A percentile compares a stretch with the other conserved stretches of the same genome.
phyloP scores from a whole-genome alignment of 495 filamentous ascomycete species.

The Neurospora africana region DNA sequence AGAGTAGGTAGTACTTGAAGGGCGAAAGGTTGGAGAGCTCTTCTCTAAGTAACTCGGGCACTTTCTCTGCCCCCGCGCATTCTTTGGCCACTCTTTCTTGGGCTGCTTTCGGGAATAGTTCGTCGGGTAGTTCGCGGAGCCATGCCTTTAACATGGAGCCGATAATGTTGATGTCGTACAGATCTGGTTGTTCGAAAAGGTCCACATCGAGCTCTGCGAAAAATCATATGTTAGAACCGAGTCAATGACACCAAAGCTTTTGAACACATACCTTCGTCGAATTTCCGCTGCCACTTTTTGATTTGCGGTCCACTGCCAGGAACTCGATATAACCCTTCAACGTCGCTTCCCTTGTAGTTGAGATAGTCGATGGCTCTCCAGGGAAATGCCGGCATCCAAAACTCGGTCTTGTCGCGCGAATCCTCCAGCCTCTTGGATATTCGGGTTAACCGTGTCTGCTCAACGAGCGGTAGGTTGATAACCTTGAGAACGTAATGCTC shows the following conservation, averaged over 20 bases:
- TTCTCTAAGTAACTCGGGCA: conserved; percentile 73
- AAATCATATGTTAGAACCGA: conserved; percentile 19
- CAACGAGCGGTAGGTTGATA: conserved; percentile 68
- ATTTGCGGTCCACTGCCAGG: conserved; percentile 75
- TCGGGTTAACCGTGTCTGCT: conserved; percentile 75
- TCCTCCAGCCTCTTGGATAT: conserved; percentile 77
- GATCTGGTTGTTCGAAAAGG: conserved; percentile 68
- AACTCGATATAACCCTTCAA: conserved; percentile 81
- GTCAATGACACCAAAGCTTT: background rate
- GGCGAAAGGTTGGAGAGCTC: conserved; percentile 83
- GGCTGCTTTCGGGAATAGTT: conserved; percentile 70
- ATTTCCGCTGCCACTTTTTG: conserved; percentile 77
- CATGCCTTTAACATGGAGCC: conserved; percentile 87
- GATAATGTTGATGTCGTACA: conserved; percentile 90
- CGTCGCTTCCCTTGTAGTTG: conserved; percentile 80
- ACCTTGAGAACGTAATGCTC: conserved; percentile 67
- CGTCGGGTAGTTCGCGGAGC: conserved; percentile 87
- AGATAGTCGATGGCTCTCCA: conserved; percentile 91
- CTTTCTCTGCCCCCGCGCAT: conserved; percentile 61
- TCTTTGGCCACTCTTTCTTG: conserved; percentile 66
- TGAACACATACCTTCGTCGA: conserved; percentile 58
- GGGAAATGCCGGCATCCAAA: conserved; percentile 91
- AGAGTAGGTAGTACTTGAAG: conserved; percentile 91
- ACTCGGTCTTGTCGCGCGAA: conserved; percentile 86
- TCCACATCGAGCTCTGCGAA: conserved; percentile 65